Evolutionary conservation across 108 stramenopile genomes (phyloP), one percentile per base, ranked within the genome.

Genomic region (Nitzschia sp.): DNA sequence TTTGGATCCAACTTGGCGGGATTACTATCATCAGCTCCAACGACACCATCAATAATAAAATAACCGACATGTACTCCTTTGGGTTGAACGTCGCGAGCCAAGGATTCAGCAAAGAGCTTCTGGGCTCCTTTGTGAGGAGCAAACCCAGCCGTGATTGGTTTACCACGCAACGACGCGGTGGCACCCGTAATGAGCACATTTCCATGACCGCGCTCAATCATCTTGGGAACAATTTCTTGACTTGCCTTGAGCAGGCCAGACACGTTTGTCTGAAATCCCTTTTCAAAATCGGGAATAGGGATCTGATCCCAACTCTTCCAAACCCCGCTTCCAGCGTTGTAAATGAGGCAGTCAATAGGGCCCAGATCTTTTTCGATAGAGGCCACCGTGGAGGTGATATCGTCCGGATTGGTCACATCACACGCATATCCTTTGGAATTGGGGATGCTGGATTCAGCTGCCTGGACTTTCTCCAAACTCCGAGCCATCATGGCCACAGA

Each of bases 271-370:
- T 71, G 31, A 13, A 50, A 23, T 28, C 29, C 57, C 31, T 22
- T 11, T n/a, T 55, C 56, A 28, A 77, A 71, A 23, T 15, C 26
- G 4, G 48, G 52, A 25, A 58, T 29, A 5, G 32, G 30, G 32
- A 65, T 54, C 27, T 63, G 35, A 22, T 76, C 69, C 56, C 56
- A 75, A 17, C 38, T 55, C 47, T 75, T 75, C 55, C 53, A 75
- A 38, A 65, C 69, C 4, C 75, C 75, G 22, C 26, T 58, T 8
- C 75, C 75, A 13, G 75, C 75, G 60, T 76, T 76, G 68, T 69
- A 76, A 2, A 76, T 19, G 11, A 69, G 16, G 29, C 29, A 28
- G 41, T 70, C 48, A 28, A 75, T 69, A 4, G 48, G 48, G 2
- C 74, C 74, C 25, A 75, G 45, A 32, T 75, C 74, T 19, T 57